A percentile compares a stretch with the other conserved stretches of the same genome.
These are phyloP conservation scores for Penicillium glabrum DNA, from an alignment of 2,329 filamentous ascomycete genomes.

Conservation along the genomic window DNA sequence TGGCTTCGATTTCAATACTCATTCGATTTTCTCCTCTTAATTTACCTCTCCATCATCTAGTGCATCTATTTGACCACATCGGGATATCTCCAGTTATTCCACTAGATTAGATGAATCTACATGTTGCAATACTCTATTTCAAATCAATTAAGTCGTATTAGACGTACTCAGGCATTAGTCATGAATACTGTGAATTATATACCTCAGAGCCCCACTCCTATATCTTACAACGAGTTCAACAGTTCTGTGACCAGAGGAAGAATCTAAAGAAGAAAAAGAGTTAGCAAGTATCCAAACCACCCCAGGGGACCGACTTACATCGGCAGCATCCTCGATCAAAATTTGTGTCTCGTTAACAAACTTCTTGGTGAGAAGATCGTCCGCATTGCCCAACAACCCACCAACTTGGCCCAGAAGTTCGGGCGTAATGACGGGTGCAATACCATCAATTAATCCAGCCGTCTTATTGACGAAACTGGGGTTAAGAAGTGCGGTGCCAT, in stretches of 20 bases:
- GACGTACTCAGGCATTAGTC: conserved; percentile 24
- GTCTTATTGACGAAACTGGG: conserved; percentile 28
- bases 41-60: background rate
- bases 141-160: conserved; percentile 22
- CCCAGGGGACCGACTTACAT: conserved; percentile 20
- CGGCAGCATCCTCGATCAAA: conserved; percentile 29
- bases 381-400: conserved; percentile 23
- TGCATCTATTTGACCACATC: background rate
- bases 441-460: conserved; percentile 16
- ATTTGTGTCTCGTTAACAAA: conserved; percentile 32
- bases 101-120: background rate
- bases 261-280: conserved; percentile 17
- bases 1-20: background rate
- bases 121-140: background rate
- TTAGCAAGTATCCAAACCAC: conserved; percentile 6
- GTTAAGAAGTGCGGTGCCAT: conserved; percentile 16
- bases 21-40: background rate
- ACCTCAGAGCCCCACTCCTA: background rate
- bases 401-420: conserved; percentile 23
- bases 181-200: conserved; percentile 18
- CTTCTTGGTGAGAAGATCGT: conserved; percentile 26
- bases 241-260: conserved; percentile 30
- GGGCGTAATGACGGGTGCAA: conserved; percentile 23
- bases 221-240: conserved; percentile 27
- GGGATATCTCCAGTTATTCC: background rate